These are phyloP conservation scores for Polyporus tsugae DNA, from an alignment of 1,284 basidiomycete genomes.

Conservation along the genomic window DNA sequence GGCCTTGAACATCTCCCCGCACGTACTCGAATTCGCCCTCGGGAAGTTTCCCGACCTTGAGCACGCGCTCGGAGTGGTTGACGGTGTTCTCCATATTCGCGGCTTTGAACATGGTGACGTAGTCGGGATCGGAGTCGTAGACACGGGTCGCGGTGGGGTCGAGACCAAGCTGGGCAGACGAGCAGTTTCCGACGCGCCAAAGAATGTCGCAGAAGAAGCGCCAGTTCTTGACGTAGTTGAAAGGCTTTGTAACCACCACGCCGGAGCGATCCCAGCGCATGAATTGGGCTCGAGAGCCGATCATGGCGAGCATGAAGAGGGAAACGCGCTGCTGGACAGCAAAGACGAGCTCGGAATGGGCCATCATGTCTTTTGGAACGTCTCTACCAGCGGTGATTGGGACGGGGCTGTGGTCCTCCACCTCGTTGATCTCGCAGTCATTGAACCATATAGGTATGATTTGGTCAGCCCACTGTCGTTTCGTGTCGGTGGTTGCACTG, in stretches of 20 bases:
- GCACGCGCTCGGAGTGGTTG: neutral
- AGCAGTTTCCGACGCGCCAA: slow-evolving; percentile 36
- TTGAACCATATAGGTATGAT: neutral
- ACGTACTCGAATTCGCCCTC: slow-evolving; percentile 11
- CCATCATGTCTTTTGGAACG: neutral
- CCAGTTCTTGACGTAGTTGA: slow-evolving; percentile 11
- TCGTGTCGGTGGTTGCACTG: rapidly evolving
- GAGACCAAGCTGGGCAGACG: slow-evolving; percentile 39
- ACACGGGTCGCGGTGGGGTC: slow-evolving; percentile 16
- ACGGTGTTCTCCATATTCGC: neutral
- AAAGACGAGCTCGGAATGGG: neutral
- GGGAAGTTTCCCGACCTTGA: neutral
- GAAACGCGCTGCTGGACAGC: slow-evolving; percentile 5
- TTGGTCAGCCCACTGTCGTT: neutral
- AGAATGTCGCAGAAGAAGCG: slow-evolving; percentile 8
- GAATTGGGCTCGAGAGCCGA: neutral
- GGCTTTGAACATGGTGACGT: neutral
- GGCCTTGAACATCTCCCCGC: neutral
- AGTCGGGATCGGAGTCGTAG: neutral
- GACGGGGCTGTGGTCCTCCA: neutral
- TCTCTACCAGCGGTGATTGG: neutral
- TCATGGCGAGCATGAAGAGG: slow-evolving; percentile 11
- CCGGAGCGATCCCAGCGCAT: slow-evolving; percentile 16
- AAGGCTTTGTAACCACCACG: neutral
- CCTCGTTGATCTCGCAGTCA: slow-evolving; percentile 7